A percentile compares a stretch with the other conserved stretches of the same genome.
phyloP scores from a whole-genome alignment of 2,329 filamentous ascomycete species.

The Cucurbitaria berberidis region DNA sequence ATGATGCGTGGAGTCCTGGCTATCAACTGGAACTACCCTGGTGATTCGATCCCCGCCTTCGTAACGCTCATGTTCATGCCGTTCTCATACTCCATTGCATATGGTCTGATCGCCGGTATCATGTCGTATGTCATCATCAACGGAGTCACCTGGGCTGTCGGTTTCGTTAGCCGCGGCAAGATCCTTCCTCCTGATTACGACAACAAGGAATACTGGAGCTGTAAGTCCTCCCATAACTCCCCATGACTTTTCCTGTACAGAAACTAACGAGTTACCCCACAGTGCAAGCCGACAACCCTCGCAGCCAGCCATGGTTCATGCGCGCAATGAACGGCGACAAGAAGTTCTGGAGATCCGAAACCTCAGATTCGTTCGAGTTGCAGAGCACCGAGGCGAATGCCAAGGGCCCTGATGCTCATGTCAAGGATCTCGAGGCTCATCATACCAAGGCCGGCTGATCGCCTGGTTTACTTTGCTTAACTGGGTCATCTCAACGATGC shows the following conservation, averaged over 20 bases:
- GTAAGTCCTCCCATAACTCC: conserved; percentile 20
- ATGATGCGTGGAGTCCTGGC: conserved; percentile 80
- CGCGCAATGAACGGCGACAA: conserved; percentile 31
- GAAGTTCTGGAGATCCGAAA: conserved; percentile 29
- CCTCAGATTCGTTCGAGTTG: conserved; percentile 30
- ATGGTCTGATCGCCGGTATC: conserved; percentile 83
- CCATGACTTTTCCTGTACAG: neutral
- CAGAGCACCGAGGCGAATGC: conserved; percentile 23
- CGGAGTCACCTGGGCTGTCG: conserved; percentile 61
- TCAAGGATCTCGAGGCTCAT: too few relatives aligned
- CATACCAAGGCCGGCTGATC: conserved; percentile 11
- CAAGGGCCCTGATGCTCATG: too few relatives aligned
- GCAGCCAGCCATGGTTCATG: conserved; percentile 35
- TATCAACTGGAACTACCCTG: conserved; percentile 85
- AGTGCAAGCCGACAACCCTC: conserved; percentile 31
- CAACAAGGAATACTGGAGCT: conserved; percentile 39
- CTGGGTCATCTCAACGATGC: neutral
- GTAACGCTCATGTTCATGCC: conserved; percentile 85
- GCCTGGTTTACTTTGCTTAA: neutral
- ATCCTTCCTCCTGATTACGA: conserved; percentile 35
- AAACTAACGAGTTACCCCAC: neutral
- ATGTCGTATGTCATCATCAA: conserved; percentile 79
- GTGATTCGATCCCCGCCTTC: conserved; percentile 84
- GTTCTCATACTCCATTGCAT: conserved; percentile 87
- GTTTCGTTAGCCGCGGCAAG: conserved; percentile 19